phyloP scores from a whole-genome alignment of 2,329 filamentous ascomycete species.

The Nemania serpens region DNA sequence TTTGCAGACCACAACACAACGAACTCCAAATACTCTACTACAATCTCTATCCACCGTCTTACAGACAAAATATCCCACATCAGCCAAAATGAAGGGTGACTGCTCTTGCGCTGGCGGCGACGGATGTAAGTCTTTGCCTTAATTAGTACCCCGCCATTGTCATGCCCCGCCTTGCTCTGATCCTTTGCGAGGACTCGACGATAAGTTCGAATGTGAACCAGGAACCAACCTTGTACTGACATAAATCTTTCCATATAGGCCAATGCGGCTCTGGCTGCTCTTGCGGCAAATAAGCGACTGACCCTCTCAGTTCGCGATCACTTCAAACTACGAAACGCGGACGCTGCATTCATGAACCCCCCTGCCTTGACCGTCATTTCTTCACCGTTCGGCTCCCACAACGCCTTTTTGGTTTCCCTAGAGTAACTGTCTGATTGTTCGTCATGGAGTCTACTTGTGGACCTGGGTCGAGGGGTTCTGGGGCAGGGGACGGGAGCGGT shows the following conservation, averaged over 20 bases:
- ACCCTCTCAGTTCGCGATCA: constrained; percentile 3
- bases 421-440: neutral
- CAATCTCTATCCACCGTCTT: constrained; percentile 4
- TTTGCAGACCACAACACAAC: neutral
- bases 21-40: neutral
- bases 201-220: too few species aligned
- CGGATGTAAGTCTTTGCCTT: constrained; percentile 22
- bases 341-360: neutral
- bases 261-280: constrained; percentile 33
- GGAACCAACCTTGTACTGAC: constrained; percentile 11
- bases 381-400: constrained; percentile 4
- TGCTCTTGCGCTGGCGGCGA: constrained; percentile 33
- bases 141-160: constrained; percentile 13
- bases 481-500: neutral
- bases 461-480: neutral
- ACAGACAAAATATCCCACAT: constrained; percentile 14
- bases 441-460: neutral
- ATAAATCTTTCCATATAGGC: constrained; percentile 17
- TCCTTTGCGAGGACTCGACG: too few species aligned
- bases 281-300: constrained; percentile 33
- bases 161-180: constrained; percentile 22
- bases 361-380: constrained; percentile 8
- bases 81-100: constrained; percentile 36
- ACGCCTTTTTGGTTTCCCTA: neutral
- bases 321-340: neutral